Evolutionary conservation across 1,284 basidiomycete species (phyloP).

Genomic region (Boletellus deceptivus): DNA sequence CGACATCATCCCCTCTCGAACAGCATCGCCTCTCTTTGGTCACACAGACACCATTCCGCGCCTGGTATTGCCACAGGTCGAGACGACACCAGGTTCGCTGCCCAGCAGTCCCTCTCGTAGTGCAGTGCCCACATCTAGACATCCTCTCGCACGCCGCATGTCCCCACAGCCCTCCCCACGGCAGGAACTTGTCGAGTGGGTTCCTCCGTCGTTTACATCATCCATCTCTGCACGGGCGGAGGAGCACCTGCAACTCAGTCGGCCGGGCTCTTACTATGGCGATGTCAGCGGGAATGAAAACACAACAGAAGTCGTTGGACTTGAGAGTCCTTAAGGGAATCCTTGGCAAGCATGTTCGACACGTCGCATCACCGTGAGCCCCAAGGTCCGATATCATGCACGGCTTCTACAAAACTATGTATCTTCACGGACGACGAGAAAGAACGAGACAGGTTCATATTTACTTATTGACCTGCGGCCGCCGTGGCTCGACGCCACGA

Average conservation of each 20-base stretch:
- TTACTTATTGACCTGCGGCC: slow-evolving; percentile 13
- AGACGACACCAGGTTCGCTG: slow-evolving; percentile 16
- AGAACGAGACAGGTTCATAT: slow-evolving; percentile 6
- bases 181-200: slow-evolving; percentile 29
- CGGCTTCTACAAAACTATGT: slow-evolving; percentile 6
- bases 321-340: slow-evolving; percentile 1
- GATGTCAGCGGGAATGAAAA: slow-evolving; percentile 34
- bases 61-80: slow-evolving; percentile 21
- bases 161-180: slow-evolving; percentile 33
- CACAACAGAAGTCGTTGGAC: slow-evolving; percentile 6
- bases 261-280: slow-evolving; percentile 26
- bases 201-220: slow-evolving; percentile 16
- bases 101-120: slow-evolving; percentile 16
- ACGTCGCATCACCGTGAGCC: slow-evolving; percentile 5
- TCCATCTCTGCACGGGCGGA: slow-evolving; percentile 19
- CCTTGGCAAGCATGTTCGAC: slow-evolving; percentile 11
- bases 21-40: slow-evolving; percentile 18
- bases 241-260: slow-evolving; percentile 16
- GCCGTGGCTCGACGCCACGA: slow-evolving; percentile 10
- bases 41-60: slow-evolving; percentile 23
- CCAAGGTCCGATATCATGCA: slow-evolving; percentile 10
- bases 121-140: slow-evolving; percentile 9
- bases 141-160: slow-evolving; percentile 22
- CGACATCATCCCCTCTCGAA: slow-evolving; percentile 28
- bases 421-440: slow-evolving; percentile 3